Evolutionary conservation across 495 filamentous ascomycete species (phyloP).

Genomic region (Annulohypoxylon stygium): DNA sequence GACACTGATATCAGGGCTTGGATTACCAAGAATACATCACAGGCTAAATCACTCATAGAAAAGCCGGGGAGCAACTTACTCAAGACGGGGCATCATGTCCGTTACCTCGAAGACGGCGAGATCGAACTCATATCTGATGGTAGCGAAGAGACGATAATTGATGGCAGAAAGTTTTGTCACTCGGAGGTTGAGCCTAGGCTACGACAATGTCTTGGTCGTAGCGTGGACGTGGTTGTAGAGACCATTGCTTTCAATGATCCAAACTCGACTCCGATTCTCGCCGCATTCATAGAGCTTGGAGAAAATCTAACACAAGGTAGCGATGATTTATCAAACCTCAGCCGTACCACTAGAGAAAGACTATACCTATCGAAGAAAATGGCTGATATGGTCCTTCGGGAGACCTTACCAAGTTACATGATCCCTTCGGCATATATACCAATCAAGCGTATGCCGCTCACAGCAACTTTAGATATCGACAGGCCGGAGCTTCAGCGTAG

Average conservation of each 20-base stretch:
- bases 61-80: slow-evolving; percentile 50
- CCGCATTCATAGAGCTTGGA: slow-evolving; percentile 62
- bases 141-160: slow-evolving; percentile 47
- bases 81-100: slow-evolving; percentile 60
- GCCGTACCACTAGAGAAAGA: slow-evolving; percentile 52
- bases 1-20: slow-evolving; percentile 42
- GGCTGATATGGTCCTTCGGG: slow-evolving; percentile 54
- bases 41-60: slow-evolving; percentile 41
- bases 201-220: slow-evolving; percentile 59
- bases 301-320: slow-evolving; percentile 52
- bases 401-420: slow-evolving; percentile 51
- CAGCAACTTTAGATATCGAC: slow-evolving; percentile 59
- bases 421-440: slow-evolving; percentile 60
- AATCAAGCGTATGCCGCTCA: slow-evolving; percentile 58
- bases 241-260: slow-evolving; percentile 58
- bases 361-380: slow-evolving; percentile 56
- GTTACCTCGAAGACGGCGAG: slow-evolving; percentile 59
- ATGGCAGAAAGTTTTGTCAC: slow-evolving; percentile 53
- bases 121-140: slow-evolving; percentile 59
- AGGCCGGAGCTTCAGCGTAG: slow-evolving; percentile 57
- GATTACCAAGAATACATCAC: slow-evolving; percentile 30
- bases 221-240: slow-evolving; percentile 62
- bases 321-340: slow-evolving; percentile 52
- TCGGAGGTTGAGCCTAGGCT: slow-evolving; percentile 60
- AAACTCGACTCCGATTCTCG: slow-evolving; percentile 52